Evolutionary conservation across 139 green algal species (phyloP).

Genomic region (Mychonastes homosphaera): DNA sequence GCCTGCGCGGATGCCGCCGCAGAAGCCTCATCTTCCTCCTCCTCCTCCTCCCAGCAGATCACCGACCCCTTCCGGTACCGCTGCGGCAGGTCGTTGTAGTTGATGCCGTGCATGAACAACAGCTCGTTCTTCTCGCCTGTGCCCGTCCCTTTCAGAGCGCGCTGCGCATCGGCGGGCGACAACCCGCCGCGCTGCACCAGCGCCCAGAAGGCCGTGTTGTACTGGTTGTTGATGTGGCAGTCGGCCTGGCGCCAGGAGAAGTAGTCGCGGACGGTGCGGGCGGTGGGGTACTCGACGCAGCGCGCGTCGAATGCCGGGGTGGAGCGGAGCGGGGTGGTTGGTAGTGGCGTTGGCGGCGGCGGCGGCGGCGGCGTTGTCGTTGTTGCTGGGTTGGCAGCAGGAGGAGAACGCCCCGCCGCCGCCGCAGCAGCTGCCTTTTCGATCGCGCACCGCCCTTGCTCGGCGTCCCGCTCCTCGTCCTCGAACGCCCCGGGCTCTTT

Average conservation of each 20-base stretch:
- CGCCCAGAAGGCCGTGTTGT: slow-evolving; percentile 93
- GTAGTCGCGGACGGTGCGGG: slow-evolving; percentile 70
- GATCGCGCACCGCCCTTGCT: too few species aligned
- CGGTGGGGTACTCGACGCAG: slow-evolving; percentile 74
- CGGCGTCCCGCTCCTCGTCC: too few species aligned
- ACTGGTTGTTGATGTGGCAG: slow-evolving; percentile 94
- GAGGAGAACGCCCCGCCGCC: too few species aligned
- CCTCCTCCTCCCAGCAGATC: background rate
- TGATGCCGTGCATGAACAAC: slow-evolving; percentile 81
- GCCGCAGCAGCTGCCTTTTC: too few species aligned
- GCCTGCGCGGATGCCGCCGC: background rate
- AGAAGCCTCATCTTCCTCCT: background rate
- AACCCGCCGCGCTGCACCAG: slow-evolving; percentile 64
- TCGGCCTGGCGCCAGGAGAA: slow-evolving; percentile 86
- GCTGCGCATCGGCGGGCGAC: too few species aligned
- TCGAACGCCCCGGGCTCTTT: too few species aligned
- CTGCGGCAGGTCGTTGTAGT: slow-evolving; percentile 79
- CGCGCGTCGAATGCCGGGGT: slow-evolving; percentile 82
- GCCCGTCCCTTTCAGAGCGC: slow-evolving; percentile 54
- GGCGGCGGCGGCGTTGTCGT: too few species aligned
- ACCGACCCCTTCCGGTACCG: slow-evolving; percentile 67
- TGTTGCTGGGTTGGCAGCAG: too few species aligned
- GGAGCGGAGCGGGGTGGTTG: slow-evolving; percentile 36
- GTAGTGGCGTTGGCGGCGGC: too few species aligned
- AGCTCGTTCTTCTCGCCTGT: slow-evolving; percentile 85